Evolutionary conservation across 768 basidiomycete species (phyloP), one percentile per base, ranked within the genome.

Genomic region (Suillus alpinus): DNA sequence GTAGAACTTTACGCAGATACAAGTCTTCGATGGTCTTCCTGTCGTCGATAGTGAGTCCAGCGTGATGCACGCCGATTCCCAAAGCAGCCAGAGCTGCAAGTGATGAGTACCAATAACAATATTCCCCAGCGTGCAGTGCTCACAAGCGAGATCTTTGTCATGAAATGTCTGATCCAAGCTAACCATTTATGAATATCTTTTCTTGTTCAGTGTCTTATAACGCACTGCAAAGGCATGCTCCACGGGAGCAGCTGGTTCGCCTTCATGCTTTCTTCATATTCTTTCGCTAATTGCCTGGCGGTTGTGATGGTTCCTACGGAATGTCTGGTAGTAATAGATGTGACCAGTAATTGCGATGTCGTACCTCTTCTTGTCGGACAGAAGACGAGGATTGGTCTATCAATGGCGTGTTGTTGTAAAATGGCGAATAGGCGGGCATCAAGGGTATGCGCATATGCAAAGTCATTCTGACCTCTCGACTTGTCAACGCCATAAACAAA

Each of bases 21-120:
- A 91, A 75, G 13, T 85, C 81, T 71, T 99, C 96, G 18, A 86
- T 87, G 0, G 80, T 69, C 55, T 81, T 81, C 41, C 95, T 83
- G 68, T 98, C 95, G 29, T 87, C 82, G 46, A 84, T 69, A 13
- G 78, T 82, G 56, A 98, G 74, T 2, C 96, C 96, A 5, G 95
- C 96, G 69, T 98, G 95, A 69, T 99, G 96, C 7, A 94, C 83
- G 12, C 93, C 94, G 52, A 98, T 86, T 1, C 96, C 97, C 57
- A 72, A 73, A 1, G 77, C 71, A n/a, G 86, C 87, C 36, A 95
- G 78, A 34, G 81, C 91, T 88, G 65, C 56, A 59, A 50, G 56
- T 7, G 23, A 32, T 57, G 40, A 46, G 47, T 9, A 51, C 8
- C 2, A 62, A 32, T 18, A n/a, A 31, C 40, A 7, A 26, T 12